Percentiles rank a stretch among this genome's conserved stretches.
These are phyloP conservation scores for Leishmania turanica DNA, from an alignment of 208 protist genomes.

Conservation along the genomic window DNA sequence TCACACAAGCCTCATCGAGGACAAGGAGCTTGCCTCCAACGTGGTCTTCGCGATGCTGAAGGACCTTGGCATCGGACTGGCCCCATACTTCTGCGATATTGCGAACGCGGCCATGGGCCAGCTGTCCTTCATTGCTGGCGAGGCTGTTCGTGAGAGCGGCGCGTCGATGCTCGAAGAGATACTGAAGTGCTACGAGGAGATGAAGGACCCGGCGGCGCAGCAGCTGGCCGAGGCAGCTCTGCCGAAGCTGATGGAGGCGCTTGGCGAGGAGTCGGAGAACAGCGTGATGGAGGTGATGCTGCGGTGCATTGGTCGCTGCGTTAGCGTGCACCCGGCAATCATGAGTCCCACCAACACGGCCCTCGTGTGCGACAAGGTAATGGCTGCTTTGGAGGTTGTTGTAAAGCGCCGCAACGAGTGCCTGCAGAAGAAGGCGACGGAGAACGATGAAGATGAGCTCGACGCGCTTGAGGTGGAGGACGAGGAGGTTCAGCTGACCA, in stretches of 20 bases:
- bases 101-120: slow-evolving; percentile 62
- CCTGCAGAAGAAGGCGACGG: slow-evolving; percentile 48
- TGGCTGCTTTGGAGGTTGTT: slow-evolving; percentile 54
- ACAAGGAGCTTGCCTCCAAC: slow-evolving; percentile 86
- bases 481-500: slow-evolving; percentile 70
- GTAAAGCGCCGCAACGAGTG: slow-evolving; percentile 56
- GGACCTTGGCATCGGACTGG: slow-evolving; percentile 57
- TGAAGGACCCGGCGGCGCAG: slow-evolving; percentile 37
- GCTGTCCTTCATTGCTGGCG: slow-evolving; percentile 62
- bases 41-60: slow-evolving; percentile 72
- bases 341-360: slow-evolving; percentile 55
- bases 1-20: slow-evolving; percentile 85
- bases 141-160: slow-evolving; percentile 68
- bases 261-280: slow-evolving; percentile 67
- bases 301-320: slow-evolving; percentile 61
- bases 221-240: slow-evolving; percentile 56
- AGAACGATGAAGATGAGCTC: slow-evolving; percentile 89
- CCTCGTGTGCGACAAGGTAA: slow-evolving; percentile 71
- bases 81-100: slow-evolving; percentile 68
- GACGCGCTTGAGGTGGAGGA: slow-evolving; percentile 74
- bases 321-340: slow-evolving; percentile 55
- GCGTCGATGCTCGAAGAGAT: slow-evolving; percentile 78
- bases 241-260: slow-evolving; percentile 53
- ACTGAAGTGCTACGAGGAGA: slow-evolving; percentile 52
- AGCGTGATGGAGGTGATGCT: slow-evolving; percentile 69